Conservation (phyloP, 495 filamentous ascomycete species). For the Talaromyces ruber region DNA sequence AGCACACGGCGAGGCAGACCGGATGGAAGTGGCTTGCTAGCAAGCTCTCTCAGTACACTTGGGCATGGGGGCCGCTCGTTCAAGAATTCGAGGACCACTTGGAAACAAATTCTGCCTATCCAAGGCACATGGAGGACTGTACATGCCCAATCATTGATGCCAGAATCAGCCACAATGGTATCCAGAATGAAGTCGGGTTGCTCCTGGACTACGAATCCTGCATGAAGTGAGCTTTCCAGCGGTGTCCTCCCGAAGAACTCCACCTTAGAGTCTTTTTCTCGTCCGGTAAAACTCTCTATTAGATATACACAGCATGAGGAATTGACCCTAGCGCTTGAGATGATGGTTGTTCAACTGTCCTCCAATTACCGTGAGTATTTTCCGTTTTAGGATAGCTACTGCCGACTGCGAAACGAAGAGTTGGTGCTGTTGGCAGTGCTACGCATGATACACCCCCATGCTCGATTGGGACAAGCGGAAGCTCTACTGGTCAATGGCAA, state of each 20-base stretch:
- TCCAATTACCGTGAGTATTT: background rate
- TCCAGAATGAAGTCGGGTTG: too few species aligned
- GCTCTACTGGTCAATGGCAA: background rate
- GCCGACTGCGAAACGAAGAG: background rate
- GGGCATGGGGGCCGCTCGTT: background rate
- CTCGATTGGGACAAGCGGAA: background rate
- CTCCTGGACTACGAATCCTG: background rate
- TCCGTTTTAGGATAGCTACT: background rate
- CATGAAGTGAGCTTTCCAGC: background rate
- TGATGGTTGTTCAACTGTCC: background rate
- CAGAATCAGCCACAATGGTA: too few species aligned
- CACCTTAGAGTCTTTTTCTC: background rate
- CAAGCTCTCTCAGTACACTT: background rate
- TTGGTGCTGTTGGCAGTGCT: background rate
- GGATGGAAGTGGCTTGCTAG: background rate
- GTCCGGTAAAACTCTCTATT: background rate
- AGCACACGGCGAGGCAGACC: constrained; percentile 2
- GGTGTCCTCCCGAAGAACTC: background rate
- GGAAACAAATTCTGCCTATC: background rate
- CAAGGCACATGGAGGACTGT: too few species aligned
- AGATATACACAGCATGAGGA: background rate
- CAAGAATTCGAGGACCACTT: background rate
- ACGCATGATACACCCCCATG: background rate
- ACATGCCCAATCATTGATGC: too few species aligned
- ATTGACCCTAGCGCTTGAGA: background rate